Base-by-base conservation (phyloP, 2,329 filamentous ascomycete species). In the Fusarium robinianum region DNA sequence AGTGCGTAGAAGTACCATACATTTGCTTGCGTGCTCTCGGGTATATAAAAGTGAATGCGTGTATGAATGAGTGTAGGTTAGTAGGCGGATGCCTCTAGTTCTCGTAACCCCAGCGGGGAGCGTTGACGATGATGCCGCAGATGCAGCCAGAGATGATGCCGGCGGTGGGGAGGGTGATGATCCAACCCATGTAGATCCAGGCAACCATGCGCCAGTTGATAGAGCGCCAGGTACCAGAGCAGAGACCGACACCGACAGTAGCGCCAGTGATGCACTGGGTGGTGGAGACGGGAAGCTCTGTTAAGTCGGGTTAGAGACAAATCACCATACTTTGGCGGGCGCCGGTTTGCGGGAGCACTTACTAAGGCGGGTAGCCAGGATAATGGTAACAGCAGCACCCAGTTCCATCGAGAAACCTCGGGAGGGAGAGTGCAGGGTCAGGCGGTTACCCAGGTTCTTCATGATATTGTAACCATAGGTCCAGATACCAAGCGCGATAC, bases 391-490 rank as follows among this genome's bases (percentile, higher is more conserved):
- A 16, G 78, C 78, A 14, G 77, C 75, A 33, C 79, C 81, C 21
- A 84, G 69, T 60, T 83, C 80, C 78, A 81, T 80, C 29, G 74
- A 77, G 63, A 77, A 80, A 38, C 80, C 80, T 59, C 80, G 75
- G 7, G 76, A 72, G 1, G 80, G 81, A 2, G 79, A 83, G 69
- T 82, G 78, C 2, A 80, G 73, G 6, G 81, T 84, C 50, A 84
- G 72, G 44, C 78, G 76, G 69, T 84, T 84, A 43, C 80, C 81
- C 46, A 84, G 72, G 55, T 78, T 78, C 41, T 75, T 73, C 80
- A 85, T 84, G 61, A 85, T 83, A 62, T 83, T 80, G 67, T 83
- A 84, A 12, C 80, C 80, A 46, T 83, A 74, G n/a, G 79, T 81
- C 74, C 78, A 80, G 53, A 83, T 72, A 54, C 81, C 80, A 25